phyloP scores from a whole-genome alignment of 2,329 filamentous ascomycete species.

The Pseudopithomyces maydicus region DNA sequence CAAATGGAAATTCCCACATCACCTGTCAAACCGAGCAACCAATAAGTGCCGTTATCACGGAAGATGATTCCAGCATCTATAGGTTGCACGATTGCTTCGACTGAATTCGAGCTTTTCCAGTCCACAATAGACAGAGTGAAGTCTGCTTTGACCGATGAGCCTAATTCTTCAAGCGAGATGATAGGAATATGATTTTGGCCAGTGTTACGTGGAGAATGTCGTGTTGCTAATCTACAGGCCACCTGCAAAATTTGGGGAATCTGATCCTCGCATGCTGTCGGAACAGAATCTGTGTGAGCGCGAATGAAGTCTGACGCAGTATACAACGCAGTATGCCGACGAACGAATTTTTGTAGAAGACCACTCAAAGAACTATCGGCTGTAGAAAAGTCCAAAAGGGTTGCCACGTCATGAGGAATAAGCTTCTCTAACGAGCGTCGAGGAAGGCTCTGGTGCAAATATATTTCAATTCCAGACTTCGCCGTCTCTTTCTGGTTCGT shows the following conservation, averaged over 20 bases:
- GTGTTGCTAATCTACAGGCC: background rate
- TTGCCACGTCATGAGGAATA: conserved; percentile 3
- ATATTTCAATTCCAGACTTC: background rate
- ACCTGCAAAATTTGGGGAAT: background rate
- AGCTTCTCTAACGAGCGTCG: conserved; percentile 1
- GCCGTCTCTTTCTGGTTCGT: background rate
- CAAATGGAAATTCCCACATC: conserved; percentile 22
- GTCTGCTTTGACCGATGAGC: background rate
- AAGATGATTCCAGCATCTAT: conserved; percentile 11
- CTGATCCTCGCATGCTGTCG: background rate
- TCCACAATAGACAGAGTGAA: conserved; percentile 3
- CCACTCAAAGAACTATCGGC: conserved; percentile 1
- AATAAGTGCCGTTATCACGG: conserved; percentile 4
- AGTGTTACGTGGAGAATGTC: background rate
- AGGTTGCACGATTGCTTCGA: conserved; percentile 1
- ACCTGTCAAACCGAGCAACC: conserved; percentile 26
- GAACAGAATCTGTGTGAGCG: conserved; percentile 5
- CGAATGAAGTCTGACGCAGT: conserved; percentile 4
- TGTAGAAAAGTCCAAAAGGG: conserved; percentile 7
- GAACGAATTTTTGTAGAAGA: conserved; percentile 2
- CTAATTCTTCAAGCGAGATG: background rate
- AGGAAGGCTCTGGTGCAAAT: conserved; percentile 6
- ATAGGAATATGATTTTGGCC: background rate
- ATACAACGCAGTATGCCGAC: background rate
- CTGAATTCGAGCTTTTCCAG: background rate